Evolutionary conservation across 108 stramenopile species (phyloP), one percentile per base, ranked within the genome.

Genomic region (Conticribra weissflogii): DNA sequence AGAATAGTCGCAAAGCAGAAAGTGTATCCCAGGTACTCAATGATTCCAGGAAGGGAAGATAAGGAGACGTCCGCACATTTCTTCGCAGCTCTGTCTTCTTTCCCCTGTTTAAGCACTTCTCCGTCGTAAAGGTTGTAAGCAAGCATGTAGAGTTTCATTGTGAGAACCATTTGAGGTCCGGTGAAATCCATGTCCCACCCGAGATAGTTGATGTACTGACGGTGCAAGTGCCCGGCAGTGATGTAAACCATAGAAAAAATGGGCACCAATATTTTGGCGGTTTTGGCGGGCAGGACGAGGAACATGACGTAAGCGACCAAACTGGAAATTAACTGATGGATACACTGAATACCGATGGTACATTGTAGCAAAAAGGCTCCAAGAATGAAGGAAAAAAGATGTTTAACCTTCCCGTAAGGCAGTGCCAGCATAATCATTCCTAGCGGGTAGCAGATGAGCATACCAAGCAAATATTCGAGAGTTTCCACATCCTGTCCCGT

Each of bases 101-200:
- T 88, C 19, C 88, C 90, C 48, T 83, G 66, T 41, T 73, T 80
- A 71, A 89, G 55, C 8, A 85, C 63, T 52, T 95, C 88, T 32
- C 97, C 97, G 54, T 98, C 98, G 63, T 93, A 94, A 30, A 98
- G 78, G 68, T 98, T 98, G 91, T 88, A 98, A n/a, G 94, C 96
- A 33, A 97, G 86, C 82, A 94, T 92, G 77, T 93, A 96, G 1
- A 98, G 87, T 77, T 98, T 98, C 86, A 96, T 96, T 44, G 97
- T 97, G 48, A 98, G 76, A 30, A 97, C 94, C 95, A 95, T 96
- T 80, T 98, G 97, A 36, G 88, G 79, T 9, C 96, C 95, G 23
- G 98, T 97, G 63, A 98, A 98, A 68, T 98, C 98, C 63, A 98
- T 82, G 72, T 96, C 94, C 89, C 93, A 97, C 24, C 96, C 96